These are phyloP conservation scores for Phanerochaete carnosa DNA, from an alignment of 768 basidiomycete genomes.

Conservation along the genomic window DNA sequence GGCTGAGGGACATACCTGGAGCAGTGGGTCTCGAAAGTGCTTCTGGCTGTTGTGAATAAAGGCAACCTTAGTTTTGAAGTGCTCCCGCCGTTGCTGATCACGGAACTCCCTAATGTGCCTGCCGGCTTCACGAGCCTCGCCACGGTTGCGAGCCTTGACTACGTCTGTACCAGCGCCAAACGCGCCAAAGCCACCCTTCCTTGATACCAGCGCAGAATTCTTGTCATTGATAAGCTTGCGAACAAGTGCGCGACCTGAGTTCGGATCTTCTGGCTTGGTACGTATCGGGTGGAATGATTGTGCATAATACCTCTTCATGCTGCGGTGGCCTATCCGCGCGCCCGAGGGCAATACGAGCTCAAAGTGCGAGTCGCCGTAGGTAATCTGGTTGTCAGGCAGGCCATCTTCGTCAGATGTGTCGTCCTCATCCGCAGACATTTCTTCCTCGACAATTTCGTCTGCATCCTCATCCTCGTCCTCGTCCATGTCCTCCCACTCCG, in stretches of 20 bases:
- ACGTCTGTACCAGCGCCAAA: conserved; percentile 80
- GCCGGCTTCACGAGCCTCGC: conserved; percentile 91
- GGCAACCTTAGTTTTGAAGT: conserved; percentile 81
- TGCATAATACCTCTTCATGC: conserved; percentile 80
- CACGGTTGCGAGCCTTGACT: conserved; percentile 88
- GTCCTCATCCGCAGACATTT: conserved; percentile 27
- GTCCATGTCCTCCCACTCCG: conserved; percentile 35
- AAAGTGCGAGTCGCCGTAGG: conserved; percentile 75
- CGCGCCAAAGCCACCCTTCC: conserved; percentile 83
- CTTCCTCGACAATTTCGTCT: conserved; percentile 30
- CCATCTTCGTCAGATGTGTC: conserved; percentile 36
- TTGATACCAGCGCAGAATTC: conserved; percentile 80
- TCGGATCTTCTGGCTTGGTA: conserved; percentile 54
- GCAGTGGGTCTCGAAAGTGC: conserved; percentile 74
- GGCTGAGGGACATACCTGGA: conserved; percentile 40
- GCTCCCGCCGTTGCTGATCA: conserved; percentile 74
- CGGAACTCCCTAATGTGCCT: conserved; percentile 81
- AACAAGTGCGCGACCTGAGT: conserved; percentile 73
- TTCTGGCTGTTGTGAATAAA: conserved; percentile 86
- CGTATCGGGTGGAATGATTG: conserved; percentile 64
- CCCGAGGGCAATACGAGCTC: conserved; percentile 95
- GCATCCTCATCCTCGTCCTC: conserved; percentile 25
- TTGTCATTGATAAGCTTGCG: conserved; percentile 78
- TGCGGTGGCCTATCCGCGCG: conserved; percentile 87
- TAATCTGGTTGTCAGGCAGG: conserved; percentile 46